phyloP scores from a whole-genome alignment of 2,329 filamentous ascomycete genomes.

The Mollisiaceae sp. region DNA sequence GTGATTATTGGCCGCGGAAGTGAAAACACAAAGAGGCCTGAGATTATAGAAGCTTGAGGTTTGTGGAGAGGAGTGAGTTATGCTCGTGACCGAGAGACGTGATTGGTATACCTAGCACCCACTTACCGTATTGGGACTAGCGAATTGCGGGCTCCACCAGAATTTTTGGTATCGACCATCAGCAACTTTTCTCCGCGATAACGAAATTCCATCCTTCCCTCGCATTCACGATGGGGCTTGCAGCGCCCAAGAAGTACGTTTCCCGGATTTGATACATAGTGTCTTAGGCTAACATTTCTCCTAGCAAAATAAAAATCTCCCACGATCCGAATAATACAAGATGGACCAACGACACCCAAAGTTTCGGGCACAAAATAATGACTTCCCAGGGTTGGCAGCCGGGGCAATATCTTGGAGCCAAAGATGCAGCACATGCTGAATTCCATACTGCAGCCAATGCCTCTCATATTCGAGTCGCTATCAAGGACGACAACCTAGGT shows the following conservation, averaged over 20 bases:
- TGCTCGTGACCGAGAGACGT: background rate
- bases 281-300: slow-evolving; percentile 47
- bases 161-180: slow-evolving; percentile 24
- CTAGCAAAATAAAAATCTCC: slow-evolving; percentile 69
- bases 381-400: slow-evolving; percentile 89
- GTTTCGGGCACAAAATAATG: slow-evolving; percentile 90
- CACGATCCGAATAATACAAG: slow-evolving; percentile 94
- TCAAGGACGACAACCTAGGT: slow-evolving; percentile 92
- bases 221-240: slow-evolving; percentile 64
- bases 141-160: slow-evolving; percentile 25
- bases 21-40: too few relatives aligned
- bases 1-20: too few relatives aligned
- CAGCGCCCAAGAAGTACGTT: slow-evolving; percentile 67
- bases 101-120: background rate
- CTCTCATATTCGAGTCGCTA: slow-evolving; percentile 80
- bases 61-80: background rate
- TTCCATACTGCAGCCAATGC: slow-evolving; percentile 81
- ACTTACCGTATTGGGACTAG: slow-evolving; percentile 32
- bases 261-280: slow-evolving; percentile 23
- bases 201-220: slow-evolving; percentile 16
- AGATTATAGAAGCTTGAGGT: background rate
- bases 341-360: slow-evolving; percentile 83
- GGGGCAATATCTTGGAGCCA: slow-evolving; percentile 79
- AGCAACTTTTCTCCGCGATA: slow-evolving; percentile 30
- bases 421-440: slow-evolving; percentile 74